These are phyloP conservation scores for Canna indica DNA, from an alignment of 176 grass and related monocot genomes.

Conservation along the genomic window DNA sequence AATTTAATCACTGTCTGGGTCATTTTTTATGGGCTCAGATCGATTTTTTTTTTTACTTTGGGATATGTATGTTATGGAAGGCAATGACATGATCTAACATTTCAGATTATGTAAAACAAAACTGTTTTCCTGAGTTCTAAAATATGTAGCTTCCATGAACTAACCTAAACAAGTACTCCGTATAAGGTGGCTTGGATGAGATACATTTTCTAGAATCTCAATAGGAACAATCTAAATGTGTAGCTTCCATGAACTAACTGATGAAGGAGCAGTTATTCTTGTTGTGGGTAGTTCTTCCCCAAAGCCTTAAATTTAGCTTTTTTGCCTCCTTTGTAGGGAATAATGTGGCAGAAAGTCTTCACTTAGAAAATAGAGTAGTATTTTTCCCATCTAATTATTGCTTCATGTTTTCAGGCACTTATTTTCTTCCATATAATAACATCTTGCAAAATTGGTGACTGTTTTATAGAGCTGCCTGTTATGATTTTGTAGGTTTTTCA, in stretches of 20 bases:
- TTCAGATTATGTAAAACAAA: neutral
- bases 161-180: too few species aligned
- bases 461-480: neutral
- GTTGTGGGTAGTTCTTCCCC: neutral
- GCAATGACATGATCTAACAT: neutral
- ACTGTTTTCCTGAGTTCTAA: neutral
- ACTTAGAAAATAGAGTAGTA: too few species aligned
- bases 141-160: too few species aligned
- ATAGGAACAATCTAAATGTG: neutral
- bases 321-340: neutral
- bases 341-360: neutral
- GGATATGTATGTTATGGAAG: neutral
- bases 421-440: too few species aligned
- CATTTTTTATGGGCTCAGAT: neutral
- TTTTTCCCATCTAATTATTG: too few species aligned
- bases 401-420: too few species aligned
- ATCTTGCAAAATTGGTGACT: neutral
- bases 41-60: neutral
- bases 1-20: neutral
- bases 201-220: neutral
- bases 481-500: neutral
- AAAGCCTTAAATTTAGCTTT: neutral
- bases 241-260: neutral
- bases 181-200: neutral
- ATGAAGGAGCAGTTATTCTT: neutral